A percentile compares a stretch with the other conserved stretches of the same genome.
Evolutionary conservation across 2,329 filamentous ascomycete genomes (phyloP).

Genomic region (Curvularia lunata): DNA sequence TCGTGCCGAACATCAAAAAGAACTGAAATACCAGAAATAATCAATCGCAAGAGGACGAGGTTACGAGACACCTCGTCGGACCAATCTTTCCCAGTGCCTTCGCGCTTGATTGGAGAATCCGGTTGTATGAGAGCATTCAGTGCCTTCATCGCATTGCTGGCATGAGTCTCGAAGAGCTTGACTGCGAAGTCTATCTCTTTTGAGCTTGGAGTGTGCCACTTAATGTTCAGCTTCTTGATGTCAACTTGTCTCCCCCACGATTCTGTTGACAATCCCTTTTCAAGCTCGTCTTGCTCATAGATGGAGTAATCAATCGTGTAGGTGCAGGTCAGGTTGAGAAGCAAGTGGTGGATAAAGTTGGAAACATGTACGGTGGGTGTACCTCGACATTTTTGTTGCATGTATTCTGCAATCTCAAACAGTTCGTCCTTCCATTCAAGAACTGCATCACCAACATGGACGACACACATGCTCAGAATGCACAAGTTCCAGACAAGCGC

Average conservation of each 20-base stretch:
- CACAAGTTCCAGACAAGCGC: slow-evolving; percentile 96
- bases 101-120: slow-evolving; percentile 81
- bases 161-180: slow-evolving; percentile 85
- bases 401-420: slow-evolving; percentile 89
- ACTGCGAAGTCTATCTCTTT: slow-evolving; percentile 88
- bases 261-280: slow-evolving; percentile 72
- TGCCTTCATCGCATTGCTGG: slow-evolving; percentile 74
- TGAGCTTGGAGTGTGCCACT: slow-evolving; percentile 85
- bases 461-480: slow-evolving; percentile 96
- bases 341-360: slow-evolving; percentile 94
- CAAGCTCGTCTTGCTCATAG: slow-evolving; percentile 78
- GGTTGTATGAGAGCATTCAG: slow-evolving; percentile 81
- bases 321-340: slow-evolving; percentile 92
- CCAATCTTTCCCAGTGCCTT: slow-evolving; percentile 98
- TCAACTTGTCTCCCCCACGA: slow-evolving; percentile 86
- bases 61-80: slow-evolving; percentile 94
- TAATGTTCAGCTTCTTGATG: slow-evolving; percentile 78
- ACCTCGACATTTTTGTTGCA: slow-evolving; percentile 94
- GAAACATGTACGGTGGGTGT: slow-evolving; percentile 95
- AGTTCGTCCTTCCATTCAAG: slow-evolving; percentile 88
- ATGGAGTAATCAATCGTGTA: slow-evolving; percentile 90
- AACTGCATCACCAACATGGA: slow-evolving; percentile 90
- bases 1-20: slow-evolving; percentile 76
- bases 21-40: slow-evolving; percentile 86
- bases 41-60: slow-evolving; percentile 83